These are phyloP conservation scores for Mortierella sp. DNA, from an alignment of 371 early-diverging fungal species.

Conservation along the genomic window DNA sequence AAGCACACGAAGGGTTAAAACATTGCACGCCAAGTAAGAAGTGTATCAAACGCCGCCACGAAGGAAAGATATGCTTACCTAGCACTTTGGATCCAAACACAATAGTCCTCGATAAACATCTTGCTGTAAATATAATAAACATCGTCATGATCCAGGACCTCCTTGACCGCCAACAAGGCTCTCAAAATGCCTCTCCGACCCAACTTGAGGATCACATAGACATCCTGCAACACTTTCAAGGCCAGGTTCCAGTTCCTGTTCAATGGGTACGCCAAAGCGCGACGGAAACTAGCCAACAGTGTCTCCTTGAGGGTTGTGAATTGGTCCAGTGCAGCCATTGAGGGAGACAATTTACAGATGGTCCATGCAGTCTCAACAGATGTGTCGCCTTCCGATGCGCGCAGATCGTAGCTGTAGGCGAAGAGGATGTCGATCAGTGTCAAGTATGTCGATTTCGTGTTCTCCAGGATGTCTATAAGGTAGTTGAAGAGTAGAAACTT, in stretches of 20 bases:
- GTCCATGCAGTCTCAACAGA: slow-evolving; percentile 95
- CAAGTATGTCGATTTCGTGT: slow-evolving; percentile 80
- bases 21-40: neutral
- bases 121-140: slow-evolving; percentile 88
- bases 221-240: slow-evolving; percentile 81
- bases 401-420: slow-evolving; percentile 90
- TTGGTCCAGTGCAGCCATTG: slow-evolving; percentile 84
- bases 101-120: slow-evolving; percentile 94
- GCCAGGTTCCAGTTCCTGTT: slow-evolving; percentile 84
- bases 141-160: slow-evolving; percentile 88
- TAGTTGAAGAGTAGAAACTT: neutral
- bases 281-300: slow-evolving; percentile 76
- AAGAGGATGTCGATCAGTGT: slow-evolving; percentile 93
- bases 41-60: neutral
- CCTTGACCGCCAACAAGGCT: slow-evolving; percentile 81
- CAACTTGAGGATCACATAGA: slow-evolving; percentile 83
- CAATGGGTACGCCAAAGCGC: slow-evolving; percentile 89
- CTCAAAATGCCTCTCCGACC: slow-evolving; percentile 88
- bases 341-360: slow-evolving; percentile 86
- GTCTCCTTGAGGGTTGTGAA: slow-evolving; percentile 77
- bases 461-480: slow-evolving; percentile 67
- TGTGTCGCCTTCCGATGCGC: slow-evolving; percentile 87
- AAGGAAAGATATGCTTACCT: slow-evolving; percentile 52
- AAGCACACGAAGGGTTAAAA: neutral
- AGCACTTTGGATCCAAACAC: slow-evolving; percentile 94